Evolutionary conservation across 1,139 yeast genomes (phyloP).

Genomic region (Pichia sp.): DNA sequence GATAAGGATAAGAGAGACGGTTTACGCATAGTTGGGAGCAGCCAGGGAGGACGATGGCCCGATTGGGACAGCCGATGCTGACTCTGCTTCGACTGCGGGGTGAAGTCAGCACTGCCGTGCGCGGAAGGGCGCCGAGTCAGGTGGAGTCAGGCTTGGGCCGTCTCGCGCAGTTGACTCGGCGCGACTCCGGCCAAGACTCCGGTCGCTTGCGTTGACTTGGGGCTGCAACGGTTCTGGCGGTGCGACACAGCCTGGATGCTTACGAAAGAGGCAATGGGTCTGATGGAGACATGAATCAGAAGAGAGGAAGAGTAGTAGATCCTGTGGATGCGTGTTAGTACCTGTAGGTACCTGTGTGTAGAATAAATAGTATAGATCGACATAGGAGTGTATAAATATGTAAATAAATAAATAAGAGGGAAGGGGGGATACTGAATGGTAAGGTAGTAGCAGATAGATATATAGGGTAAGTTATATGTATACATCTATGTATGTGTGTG

Average conservation of each 20-base stretch:
- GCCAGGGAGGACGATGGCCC: not conserved
- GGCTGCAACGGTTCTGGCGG: no score
- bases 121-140: not conserved
- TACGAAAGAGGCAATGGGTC: not conserved
- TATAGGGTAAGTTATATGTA: not conserved
- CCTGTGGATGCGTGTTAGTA: no score
- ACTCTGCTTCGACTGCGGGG: not conserved
- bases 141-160: not conserved
- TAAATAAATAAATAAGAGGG: not conserved
- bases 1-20: not conserved
- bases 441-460: not conserved
- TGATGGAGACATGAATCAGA: not conserved
- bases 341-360: no score
- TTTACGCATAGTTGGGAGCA: not conserved
- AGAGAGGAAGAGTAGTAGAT: not conserved
- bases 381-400: not conserved
- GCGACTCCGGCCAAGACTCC: not conserved
- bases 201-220: no score
- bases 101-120: conserved; percentile 1
- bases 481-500: not conserved
- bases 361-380: not conserved
- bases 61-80: not conserved
- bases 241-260: not conserved
- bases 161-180: not conserved
- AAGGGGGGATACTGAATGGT: not conserved